Base-by-base conservation (phyloP, 805 yeast genomes). In the Komagataella populi region DNA sequence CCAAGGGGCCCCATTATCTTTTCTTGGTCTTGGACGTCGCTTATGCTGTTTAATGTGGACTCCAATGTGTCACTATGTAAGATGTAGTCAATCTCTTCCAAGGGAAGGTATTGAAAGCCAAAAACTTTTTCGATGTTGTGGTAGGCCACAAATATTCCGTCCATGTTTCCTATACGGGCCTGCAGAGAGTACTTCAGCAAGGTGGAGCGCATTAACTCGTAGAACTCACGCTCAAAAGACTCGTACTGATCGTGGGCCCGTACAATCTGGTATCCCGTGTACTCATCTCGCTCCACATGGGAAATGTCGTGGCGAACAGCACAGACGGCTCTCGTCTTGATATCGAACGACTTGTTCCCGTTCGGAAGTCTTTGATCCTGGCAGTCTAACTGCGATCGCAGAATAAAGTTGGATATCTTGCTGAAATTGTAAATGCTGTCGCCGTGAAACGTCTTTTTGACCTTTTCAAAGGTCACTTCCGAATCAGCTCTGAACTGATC, bases 101-200 rank as follows among this genome's bases (percentile, higher is more conserved):
- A 68, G 1, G 96, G 90, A 24, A 91, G 63, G 63, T 91, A 91
- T 64, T 89, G 91, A 65, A 89, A 93, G 3, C 97, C 99, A 66
- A 91, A 87, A 58, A 90, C 77, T 48, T 80, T 70, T 30, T 78
- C 72, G 50, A 88, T 76, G 63, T 90, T 91, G 64, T 91, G 99
- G 64, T 83, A 91, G 0, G 96, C 96, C 14, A 91, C 73, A 57
- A 87, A 88, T 2, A 93, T 87, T 5, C 99, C 99, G 65, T 90
- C 97, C 98, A 93, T 91, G 59, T 85, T 81, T 2, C 98, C 99
- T 46, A 91, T 85, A 55, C 97, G 73, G 0, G 96, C 98, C 65
- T 93, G 98, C 56, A 91, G 71, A 2, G 86, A 77, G 61, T 91
- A 91, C 66, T 91, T 91, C 57, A 91, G 69, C 66, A 91, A 67